Base-by-base conservation (phyloP, 768 basidiomycete genomes). In the Tylopilus plumbeoviolaceoides region DNA sequence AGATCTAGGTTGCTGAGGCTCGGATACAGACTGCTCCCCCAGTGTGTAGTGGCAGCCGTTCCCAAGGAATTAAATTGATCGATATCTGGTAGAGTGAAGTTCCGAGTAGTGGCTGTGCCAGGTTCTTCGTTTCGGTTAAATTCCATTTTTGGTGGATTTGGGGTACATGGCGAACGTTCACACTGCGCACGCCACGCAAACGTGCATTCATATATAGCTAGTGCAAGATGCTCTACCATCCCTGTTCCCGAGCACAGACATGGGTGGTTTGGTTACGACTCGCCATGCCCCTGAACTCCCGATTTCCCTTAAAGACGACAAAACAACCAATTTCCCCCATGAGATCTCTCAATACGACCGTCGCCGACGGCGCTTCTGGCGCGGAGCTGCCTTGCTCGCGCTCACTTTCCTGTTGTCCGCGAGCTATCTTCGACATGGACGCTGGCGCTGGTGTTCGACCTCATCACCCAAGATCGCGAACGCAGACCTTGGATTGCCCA, bases 191-290 rank as follows among this genome's bases (percentile, higher is more conserved):
- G 21, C 25, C 58, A 65, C 57, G 58, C 2, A 23, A 66, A 60
- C 61, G 63, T 66, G 63, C 58, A 53, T 55, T 45, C 55, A 40
- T 66, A 63, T 54, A 55, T 18, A 38, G 15, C 35, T 36, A 36
- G 36, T 7, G 9, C n/a, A 10, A 8, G n/a, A 38, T 38, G 36
- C n/a, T 9, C n/a, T n/a, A 7, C 23, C 23, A 23, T 17, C n/a
- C 14, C 15, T 53, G 35, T 50, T 53, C 28, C 36, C 44, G n/a
- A n/a, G 36, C 7, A 7, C n/a, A n/a, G 46, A 18, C 17, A 44
- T 38, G 44, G 17, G 23, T 18, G 28, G 47, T 30, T 28, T 14
- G 8, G 10, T 47, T 21, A 56, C 50, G 48, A 23, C 35, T 17
- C 41, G 14, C 43, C 12, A 4, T 18, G 55, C 51, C 25, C 15